phyloP scores from a whole-genome alignment of 2,329 filamentous ascomycete species.

The Xylariales sp. region DNA sequence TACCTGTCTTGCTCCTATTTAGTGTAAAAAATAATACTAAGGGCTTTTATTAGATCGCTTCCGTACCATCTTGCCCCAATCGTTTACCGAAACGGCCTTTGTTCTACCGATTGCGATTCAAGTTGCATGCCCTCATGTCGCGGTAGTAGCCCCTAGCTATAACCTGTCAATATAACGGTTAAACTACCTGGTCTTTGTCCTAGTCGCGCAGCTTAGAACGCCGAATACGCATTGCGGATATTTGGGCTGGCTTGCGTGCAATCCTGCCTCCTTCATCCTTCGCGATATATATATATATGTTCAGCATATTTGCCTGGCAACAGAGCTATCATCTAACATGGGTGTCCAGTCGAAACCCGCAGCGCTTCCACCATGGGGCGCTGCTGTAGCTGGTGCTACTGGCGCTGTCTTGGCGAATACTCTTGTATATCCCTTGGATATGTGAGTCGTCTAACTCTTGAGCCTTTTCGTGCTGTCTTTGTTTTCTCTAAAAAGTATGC shows the following conservation, averaged over 20 bases:
- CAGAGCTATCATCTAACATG: conserved; percentile 53
- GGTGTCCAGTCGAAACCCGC: conserved; percentile 71
- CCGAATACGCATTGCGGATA: conserved; percentile 13
- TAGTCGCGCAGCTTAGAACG: conserved; percentile 15
- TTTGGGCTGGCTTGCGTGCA: conserved; percentile 27
- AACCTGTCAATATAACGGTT: conserved; percentile 41
- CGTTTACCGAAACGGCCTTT: conserved; percentile 19
- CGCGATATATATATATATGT: conserved; percentile 14
- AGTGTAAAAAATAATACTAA: background rate
- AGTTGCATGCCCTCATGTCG: conserved; percentile 29
- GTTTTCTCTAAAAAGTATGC: conserved; percentile 10
- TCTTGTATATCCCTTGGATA: conserved; percentile 94
- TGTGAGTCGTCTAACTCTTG: conserved; percentile 68
- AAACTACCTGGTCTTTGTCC: conserved; percentile 23
- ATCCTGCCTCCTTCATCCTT: conserved; percentile 12
- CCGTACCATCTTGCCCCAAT: conserved; percentile 6
- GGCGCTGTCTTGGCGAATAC: conserved; percentile 96
- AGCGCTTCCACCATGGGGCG: conserved; percentile 88
- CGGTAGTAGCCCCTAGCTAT: conserved; percentile 34
- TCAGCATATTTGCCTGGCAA: conserved; percentile 9
- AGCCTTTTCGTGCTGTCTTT: conserved; percentile 36
- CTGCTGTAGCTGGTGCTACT: conserved; percentile 89
- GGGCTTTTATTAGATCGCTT: conserved; percentile 1
- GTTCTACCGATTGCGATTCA: conserved; percentile 14
- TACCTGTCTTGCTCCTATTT: background rate